Base-by-base conservation (phyloP, 192 early-diverging fungal genomes). In the Coemansia sp. region DNA sequence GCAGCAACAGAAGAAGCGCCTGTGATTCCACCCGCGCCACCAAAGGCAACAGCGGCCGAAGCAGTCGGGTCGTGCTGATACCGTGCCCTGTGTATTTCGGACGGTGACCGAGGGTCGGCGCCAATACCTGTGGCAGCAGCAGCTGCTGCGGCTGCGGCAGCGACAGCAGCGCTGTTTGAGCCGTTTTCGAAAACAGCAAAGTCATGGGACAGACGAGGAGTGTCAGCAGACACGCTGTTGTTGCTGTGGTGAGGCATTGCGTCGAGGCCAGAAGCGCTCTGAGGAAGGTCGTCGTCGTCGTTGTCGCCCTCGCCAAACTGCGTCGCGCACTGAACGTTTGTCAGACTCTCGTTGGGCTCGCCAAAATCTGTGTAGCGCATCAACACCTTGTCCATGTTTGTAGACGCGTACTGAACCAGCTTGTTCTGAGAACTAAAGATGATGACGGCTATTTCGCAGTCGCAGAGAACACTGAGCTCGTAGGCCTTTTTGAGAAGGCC, bases 401-500 rank as follows among this genome's bases (percentile, higher is more conserved):
- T 91, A 33, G 90, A 92, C 1, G 95, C 90, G 76, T 95, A 98
- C 78, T 97, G 94, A 41, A 95, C 91, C 8, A 98, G 84, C 74
- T 97, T 97, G 83, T 94, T 92, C 67, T 93, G 94, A 20, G 87
- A 90, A 79, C 91, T 96, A 85, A 98, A 97, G 72, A 98, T 95
- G 57, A 98, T 91, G 12, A 98, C 86, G 6, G 92, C 95, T 37
- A 98, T 94, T 75, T 98, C 93, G 85, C 94, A 95, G 76, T 93
- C 94, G 86, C 96, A 98, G 8, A 98, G 84, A 3, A 97, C 94
- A 62, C 89, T 91, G 32, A 98, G 88, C 75, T 98, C 96, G 81
- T 95, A 94, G 0, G 96, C 95, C 81, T 98, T 98, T 79, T 98
- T 98, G 89, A 97, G 93, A 65, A 98, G 85, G 12, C 96, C 96